Evolutionary conservation across 1,284 basidiomycete genomes (phyloP), one percentile per base, ranked within the genome.

Genomic region (Naganishia albida): DNA sequence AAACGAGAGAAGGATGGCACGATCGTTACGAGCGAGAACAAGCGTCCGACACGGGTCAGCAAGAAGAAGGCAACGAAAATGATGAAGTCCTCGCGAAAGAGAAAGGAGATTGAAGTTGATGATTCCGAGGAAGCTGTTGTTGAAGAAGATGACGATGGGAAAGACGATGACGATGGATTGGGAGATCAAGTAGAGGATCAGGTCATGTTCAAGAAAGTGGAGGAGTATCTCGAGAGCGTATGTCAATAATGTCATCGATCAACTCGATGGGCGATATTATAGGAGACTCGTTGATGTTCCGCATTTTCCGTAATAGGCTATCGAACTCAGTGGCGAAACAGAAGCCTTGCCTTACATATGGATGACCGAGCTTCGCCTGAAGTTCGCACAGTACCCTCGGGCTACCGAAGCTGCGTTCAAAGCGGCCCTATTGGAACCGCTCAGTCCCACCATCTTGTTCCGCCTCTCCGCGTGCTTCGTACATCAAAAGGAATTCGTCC

Each of bases 401-500:
- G 44, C 56, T 25, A 44, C 46, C 48, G 46, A 60, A 34, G 7
- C 30, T 10, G 44, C 48, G 7, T n/a, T 15, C 7, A n/a, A 39
- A 2, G 56, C 44, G 30, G 28, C 25, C 0, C 34, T 49, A 39
- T n/a, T 60, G 0, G 46, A 53, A 38, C 56, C 56, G 1, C 23
- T 49, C 13, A n/a, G 12, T 39, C 25, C 28, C 2, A 39, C 44
- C 0, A 34, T 38, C 30, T 30, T 59, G 18, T 59, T 48, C 43
- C 56, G 46, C 10, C 46, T 59, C 7, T 59, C 56, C 13, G 26
- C 44, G 12, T 59, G 44, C 20, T 49, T 38, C 34, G 56, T 20
- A 2, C 30, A 49, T 6, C 46, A 60, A 18, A 48, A 25, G 23
- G 48, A 60, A 20, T 60, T 44, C 56, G 30, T 60, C n/a, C 20